Conservation (phyloP, 225 moss, liverwort and hornwort genomes). For the Pseudoscleropodium purum region DNA sequence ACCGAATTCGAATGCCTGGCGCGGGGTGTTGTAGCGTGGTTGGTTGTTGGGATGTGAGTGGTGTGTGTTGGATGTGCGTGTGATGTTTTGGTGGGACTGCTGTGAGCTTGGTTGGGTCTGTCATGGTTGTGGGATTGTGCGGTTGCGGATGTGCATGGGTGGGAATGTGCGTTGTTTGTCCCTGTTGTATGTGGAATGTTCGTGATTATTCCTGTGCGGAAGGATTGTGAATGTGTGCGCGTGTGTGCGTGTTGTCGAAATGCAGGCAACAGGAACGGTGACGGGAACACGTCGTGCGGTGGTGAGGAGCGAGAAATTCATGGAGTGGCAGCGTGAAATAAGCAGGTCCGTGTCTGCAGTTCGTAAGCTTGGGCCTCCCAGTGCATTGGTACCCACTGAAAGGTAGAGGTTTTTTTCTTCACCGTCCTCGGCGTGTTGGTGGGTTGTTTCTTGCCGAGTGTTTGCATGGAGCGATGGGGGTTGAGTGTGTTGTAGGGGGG, state of each 20-base stretch:
- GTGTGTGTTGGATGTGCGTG: not conserved
- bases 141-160: not conserved
- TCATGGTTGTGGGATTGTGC: not conserved
- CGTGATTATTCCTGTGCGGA: not conserved
- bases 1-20: constrained; percentile 5
- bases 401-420: constrained; percentile 44
- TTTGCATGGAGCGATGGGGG: not conserved
- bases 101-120: not conserved
- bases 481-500: not conserved
- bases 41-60: not conserved
- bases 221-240: constrained; percentile 10
- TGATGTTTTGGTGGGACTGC: not conserved
- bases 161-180: not conserved
- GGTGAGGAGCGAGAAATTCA: constrained; percentile 79
- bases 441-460: constrained; percentile 13
- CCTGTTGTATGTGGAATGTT: not conserved
- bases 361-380: constrained; percentile 43
- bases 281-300: constrained; percentile 78
- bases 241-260: not conserved
- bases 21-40: not conserved
- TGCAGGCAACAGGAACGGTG: constrained; percentile 64
- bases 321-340: constrained; percentile 98
- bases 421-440: not conserved
- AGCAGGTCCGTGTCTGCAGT: constrained; percentile 71
- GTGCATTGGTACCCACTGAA: constrained; percentile 44